These are phyloP conservation scores for Xylaria scruposa DNA, from an alignment of 495 filamentous ascomycete genomes.

Conservation along the genomic window DNA sequence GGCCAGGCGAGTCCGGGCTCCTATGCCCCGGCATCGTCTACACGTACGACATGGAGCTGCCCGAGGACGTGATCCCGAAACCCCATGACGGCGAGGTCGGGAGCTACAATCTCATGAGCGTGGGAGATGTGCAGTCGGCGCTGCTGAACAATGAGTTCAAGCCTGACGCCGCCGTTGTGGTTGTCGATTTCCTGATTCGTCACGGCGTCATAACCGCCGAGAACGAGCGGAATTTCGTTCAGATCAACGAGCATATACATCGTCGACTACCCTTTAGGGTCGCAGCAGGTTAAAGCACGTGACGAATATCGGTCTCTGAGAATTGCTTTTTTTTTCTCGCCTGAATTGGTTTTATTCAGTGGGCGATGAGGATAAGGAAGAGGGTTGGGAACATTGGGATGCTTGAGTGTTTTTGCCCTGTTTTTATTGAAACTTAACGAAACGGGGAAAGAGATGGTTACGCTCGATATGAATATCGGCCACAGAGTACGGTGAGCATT, in stretches of 20 bases:
- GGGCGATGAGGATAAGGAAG: neutral
- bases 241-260: conserved; percentile 57
- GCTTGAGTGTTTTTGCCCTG: neutral
- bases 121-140: conserved; percentile 54
- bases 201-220: conserved; percentile 60
- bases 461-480: neutral
- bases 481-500: neutral
- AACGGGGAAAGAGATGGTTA: neutral
- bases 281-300: neutral
- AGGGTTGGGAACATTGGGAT: neutral
- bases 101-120: conserved; percentile 53
- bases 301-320: too few species aligned
- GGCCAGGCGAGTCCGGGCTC: conserved; percentile 61
- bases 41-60: conserved; percentile 57
- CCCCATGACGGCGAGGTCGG: conserved; percentile 62
- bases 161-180: conserved; percentile 55
- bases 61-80: conserved; percentile 42
- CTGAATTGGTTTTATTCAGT: neutral
- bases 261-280: conserved; percentile 54
- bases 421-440: neutral
- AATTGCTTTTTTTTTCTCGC: neutral
- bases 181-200: conserved; percentile 62
- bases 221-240: conserved; percentile 56
- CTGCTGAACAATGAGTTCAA: conserved; percentile 60
- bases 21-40: conserved; percentile 55